phyloP scores from a whole-genome alignment of 192 early-diverging fungal species.

The Dissophora ornata region DNA sequence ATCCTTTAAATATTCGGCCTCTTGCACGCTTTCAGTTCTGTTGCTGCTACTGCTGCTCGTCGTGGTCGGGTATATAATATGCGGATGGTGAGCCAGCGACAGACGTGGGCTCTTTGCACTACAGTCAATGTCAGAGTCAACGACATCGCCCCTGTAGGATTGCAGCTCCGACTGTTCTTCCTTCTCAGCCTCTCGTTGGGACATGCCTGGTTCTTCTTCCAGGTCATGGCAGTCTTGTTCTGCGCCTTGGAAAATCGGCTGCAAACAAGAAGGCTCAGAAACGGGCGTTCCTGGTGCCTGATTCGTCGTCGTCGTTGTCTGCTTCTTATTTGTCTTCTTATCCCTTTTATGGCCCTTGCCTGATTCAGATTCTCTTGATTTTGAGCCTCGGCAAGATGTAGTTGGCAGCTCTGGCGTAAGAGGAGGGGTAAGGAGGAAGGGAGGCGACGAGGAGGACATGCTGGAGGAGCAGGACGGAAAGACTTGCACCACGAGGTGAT shows the following conservation, averaged over 20 bases:
- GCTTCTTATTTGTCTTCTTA: too few species aligned
- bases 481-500: too few species aligned
- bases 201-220: constrained; percentile 3
- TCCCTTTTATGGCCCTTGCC: neutral
- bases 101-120: constrained; percentile 23
- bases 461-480: too few species aligned
- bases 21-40: neutral
- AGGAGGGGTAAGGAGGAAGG: neutral
- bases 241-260: neutral
- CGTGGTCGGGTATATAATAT: constrained; percentile 25
- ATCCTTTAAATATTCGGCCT: too few species aligned
- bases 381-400: neutral
- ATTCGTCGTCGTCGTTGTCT: too few species aligned
- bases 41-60: neutral
- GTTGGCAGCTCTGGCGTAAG: neutral
- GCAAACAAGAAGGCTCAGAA: too few species aligned
- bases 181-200: too few species aligned
- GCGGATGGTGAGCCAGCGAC: constrained; percentile 18
- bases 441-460: neutral
- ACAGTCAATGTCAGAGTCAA: too few species aligned
- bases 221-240: too few species aligned
- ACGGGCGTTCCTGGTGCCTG: too few species aligned
- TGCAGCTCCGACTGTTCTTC: constrained; percentile 21
- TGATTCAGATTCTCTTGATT: too few species aligned
- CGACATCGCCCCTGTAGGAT: neutral